Evolutionary conservation across 2,329 filamentous ascomycete genomes (phyloP).

Genomic region (Anthostomella pinea): DNA sequence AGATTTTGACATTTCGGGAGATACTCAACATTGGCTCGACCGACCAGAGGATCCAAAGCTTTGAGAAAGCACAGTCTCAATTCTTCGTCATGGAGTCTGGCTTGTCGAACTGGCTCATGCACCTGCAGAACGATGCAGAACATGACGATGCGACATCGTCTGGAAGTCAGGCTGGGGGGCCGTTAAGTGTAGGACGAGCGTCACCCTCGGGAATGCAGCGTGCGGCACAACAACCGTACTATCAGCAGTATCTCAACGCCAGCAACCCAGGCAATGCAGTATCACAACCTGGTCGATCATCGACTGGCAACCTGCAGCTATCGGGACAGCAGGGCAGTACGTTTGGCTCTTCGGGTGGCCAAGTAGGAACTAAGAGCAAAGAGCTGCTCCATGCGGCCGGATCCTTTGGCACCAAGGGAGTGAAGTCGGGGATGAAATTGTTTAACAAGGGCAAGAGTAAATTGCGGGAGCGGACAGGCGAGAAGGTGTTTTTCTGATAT

Average conservation of each 20-base stretch:
- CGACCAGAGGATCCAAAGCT: constrained; percentile 69
- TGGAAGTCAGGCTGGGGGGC: constrained; percentile 7
- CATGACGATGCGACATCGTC: constrained; percentile 36
- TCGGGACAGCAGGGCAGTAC: constrained; percentile 40
- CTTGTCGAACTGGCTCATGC: constrained; percentile 56
- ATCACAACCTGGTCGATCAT: constrained; percentile 24
- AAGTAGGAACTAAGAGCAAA: constrained; percentile 81
- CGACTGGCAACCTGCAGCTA: constrained; percentile 29
- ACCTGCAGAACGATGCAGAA: constrained; percentile 47
- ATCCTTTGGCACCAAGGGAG: constrained; percentile 86
- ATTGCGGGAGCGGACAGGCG: constrained; percentile 63
- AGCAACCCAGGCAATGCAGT: constrained; percentile 35
- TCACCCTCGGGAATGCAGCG: constrained; percentile 11
- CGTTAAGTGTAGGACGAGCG: constrained; percentile 6
- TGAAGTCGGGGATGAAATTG: constrained; percentile 85
- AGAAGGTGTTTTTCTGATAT: constrained; percentile 82
- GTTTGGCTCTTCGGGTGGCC: constrained; percentile 55
- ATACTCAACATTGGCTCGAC: constrained; percentile 68
- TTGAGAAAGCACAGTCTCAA: constrained; percentile 67
- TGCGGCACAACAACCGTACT: constrained; percentile 47
- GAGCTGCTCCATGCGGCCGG: constrained; percentile 84
- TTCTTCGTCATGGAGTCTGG: constrained; percentile 74
- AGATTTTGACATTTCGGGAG: constrained; percentile 65
- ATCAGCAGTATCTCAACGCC: constrained; percentile 56
- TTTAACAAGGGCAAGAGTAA: constrained; percentile 89